These are phyloP conservation scores for Grosmannia clavigera DNA, from an alignment of 2,329 filamentous ascomycete genomes.

Conservation along the genomic window DNA sequence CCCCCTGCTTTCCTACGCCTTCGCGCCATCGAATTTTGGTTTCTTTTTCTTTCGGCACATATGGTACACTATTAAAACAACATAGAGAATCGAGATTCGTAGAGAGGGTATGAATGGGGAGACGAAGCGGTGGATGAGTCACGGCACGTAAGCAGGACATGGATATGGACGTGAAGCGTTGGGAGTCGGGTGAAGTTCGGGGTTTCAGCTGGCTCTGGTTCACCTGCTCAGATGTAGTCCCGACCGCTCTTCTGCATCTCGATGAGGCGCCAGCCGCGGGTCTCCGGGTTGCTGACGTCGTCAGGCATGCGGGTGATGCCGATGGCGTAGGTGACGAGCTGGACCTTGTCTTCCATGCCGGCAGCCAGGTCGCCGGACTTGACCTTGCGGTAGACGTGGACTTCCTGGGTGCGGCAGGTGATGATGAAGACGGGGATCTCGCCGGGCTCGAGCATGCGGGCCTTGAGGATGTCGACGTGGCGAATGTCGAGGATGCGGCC, in stretches of 20 bases:
- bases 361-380: slow-evolving; percentile 84
- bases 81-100: not conserved
- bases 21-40: not conserved
- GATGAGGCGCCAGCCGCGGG: slow-evolving; percentile 90
- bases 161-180: not conserved
- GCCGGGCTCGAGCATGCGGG: slow-evolving; percentile 70
- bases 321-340: slow-evolving; percentile 96
- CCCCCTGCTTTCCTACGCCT: not conserved
- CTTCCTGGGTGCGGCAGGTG: slow-evolving; percentile 91
- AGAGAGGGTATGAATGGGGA: not conserved
- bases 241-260: slow-evolving; percentile 97
- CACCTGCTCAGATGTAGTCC: slow-evolving; percentile 50
- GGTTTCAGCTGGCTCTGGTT: no score
- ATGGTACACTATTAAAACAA: slow-evolving; percentile 2
- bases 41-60: not conserved
- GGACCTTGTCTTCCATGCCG: slow-evolving; percentile 97
- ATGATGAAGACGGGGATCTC: slow-evolving; percentile 95
- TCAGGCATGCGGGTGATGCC: slow-evolving; percentile 88
- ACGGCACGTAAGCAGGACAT: not conserved
- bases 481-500: slow-evolving; percentile 92
- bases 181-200: not conserved
- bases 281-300: slow-evolving; percentile 94
- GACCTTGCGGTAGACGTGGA: slow-evolving; percentile 89
- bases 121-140: not conserved
- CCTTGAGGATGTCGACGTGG: slow-evolving; percentile 77